Evolutionary conservation across 257 asterid genomes (phyloP).

Genomic region (Solanum bukasovii): DNA sequence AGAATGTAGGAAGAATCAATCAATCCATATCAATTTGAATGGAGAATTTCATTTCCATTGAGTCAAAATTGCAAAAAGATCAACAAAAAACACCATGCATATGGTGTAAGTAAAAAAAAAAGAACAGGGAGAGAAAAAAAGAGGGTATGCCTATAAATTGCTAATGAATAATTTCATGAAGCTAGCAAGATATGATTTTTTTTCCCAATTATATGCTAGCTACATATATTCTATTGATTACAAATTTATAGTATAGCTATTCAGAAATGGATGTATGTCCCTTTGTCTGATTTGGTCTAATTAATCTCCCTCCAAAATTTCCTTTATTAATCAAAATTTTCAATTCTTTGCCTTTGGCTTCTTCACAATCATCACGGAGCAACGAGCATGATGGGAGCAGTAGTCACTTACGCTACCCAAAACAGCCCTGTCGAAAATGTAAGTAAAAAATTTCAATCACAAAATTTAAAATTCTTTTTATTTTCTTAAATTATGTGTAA

Average conservation of each 20-base stretch:
- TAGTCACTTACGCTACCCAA: slow-evolving; percentile 37
- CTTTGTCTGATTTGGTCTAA: background rate
- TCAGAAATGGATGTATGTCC: background rate
- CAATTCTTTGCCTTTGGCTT: slow-evolving; percentile 13
- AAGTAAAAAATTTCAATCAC: background rate
- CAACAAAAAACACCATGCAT: background rate
- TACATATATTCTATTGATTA: background rate
- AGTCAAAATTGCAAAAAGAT: background rate
- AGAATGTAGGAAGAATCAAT: background rate
- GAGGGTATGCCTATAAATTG: background rate
- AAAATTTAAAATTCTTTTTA: no score
- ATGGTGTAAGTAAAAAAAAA: background rate
- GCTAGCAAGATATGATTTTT: background rate
- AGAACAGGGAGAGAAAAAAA: background rate
- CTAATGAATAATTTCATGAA: background rate
- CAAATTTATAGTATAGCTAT: background rate
- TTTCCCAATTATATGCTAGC: background rate
- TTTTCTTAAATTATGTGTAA: background rate
- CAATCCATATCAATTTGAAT: background rate
- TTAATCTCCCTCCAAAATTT: background rate
- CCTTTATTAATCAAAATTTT: background rate
- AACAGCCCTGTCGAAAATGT: slow-evolving; percentile 21
- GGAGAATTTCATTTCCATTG: background rate
- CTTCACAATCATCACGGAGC: slow-evolving; percentile 35
- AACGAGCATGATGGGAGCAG: slow-evolving; percentile 35